A percentile compares a stretch with the other conserved stretches of the same genome.
phyloP scores from a whole-genome alignment of 1,284 basidiomycete species.

The Irpex sp. region DNA sequence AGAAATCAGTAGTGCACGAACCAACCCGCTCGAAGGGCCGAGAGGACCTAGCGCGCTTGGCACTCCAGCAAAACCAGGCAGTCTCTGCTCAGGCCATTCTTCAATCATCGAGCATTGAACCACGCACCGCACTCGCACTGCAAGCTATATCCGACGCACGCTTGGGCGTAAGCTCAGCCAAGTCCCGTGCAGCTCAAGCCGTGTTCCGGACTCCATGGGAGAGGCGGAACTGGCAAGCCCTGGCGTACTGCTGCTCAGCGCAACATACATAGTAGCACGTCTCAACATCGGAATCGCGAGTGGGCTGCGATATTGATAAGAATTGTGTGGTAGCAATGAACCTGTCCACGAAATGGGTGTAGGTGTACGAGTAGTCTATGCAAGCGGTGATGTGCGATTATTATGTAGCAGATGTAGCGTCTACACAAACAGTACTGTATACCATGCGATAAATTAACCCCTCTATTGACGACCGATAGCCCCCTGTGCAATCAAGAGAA shows the following conservation, averaged over 20 bases:
- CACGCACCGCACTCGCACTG: slow-evolving; percentile 40
- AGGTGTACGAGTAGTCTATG: background rate
- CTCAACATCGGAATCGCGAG: too few species aligned
- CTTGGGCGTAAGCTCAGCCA: background rate
- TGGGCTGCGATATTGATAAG: too few species aligned
- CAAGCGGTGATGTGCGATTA: background rate
- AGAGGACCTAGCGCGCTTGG: slow-evolving; percentile 48
- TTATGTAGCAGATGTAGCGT: background rate
- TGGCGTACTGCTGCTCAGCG: slow-evolving; percentile 7
- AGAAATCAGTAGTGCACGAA: slow-evolving; percentile 53
- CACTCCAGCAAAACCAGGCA: slow-evolving; percentile 44
- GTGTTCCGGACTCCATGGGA: slow-evolving; percentile 5
- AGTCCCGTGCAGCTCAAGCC: background rate
- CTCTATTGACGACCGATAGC: slow-evolving; percentile 16
- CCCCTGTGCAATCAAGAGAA: slow-evolving; percentile 35
- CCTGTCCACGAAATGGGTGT: too few species aligned
- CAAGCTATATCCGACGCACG: slow-evolving; percentile 36
- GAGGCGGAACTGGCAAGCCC: slow-evolving; percentile 5
- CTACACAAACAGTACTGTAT: background rate
- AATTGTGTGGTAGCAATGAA: too few species aligned
- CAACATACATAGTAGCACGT: background rate
- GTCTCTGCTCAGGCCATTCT: slow-evolving; percentile 38
- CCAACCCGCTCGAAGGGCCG: slow-evolving; percentile 49
- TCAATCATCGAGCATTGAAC: slow-evolving; percentile 20
- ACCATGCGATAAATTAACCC: background rate